phyloP scores from a whole-genome alignment of 1,284 basidiomycete genomes.

The Cryptococcus sp. region DNA sequence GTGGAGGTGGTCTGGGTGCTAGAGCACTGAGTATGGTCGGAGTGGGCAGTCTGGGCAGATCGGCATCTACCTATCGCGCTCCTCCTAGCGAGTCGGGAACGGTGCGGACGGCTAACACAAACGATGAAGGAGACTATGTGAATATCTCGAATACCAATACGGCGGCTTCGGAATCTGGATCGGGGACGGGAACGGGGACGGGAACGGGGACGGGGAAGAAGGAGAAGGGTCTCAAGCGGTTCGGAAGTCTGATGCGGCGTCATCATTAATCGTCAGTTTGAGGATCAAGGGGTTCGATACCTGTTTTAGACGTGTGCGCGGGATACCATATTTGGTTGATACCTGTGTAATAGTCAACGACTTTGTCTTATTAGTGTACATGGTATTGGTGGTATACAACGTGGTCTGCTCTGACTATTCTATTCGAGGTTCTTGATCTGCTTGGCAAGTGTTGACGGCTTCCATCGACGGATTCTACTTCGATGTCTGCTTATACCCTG shows the following conservation, averaged over 20 bases:
- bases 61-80: slow-evolving; percentile 1
- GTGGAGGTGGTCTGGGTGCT: background rate
- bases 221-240: slow-evolving; percentile 33
- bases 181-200: background rate
- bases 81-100: slow-evolving; percentile 5
- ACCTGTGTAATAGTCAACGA: background rate
- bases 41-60: slow-evolving; percentile 2
- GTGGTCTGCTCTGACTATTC: too few species aligned
- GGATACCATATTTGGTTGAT: background rate
- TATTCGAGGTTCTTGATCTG: too few species aligned
- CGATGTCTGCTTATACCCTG: slow-evolving; percentile 47
- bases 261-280: background rate
- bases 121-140: background rate
- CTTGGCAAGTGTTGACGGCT: background rate
- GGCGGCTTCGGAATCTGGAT: slow-evolving; percentile 6
- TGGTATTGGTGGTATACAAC: too few species aligned
- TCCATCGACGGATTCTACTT: slow-evolving; percentile 23
- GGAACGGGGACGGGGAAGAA: slow-evolving; percentile 5
- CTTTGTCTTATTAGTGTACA: background rate
- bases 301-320: background rate
- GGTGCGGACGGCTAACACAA: background rate
- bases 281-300: background rate
- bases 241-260: slow-evolving; percentile 41
- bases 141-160: slow-evolving; percentile 1
- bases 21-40: slow-evolving; percentile 18